phyloP scores from a whole-genome alignment of 2,329 filamentous ascomycete species.

The Colletotrichum cordylinicola region DNA sequence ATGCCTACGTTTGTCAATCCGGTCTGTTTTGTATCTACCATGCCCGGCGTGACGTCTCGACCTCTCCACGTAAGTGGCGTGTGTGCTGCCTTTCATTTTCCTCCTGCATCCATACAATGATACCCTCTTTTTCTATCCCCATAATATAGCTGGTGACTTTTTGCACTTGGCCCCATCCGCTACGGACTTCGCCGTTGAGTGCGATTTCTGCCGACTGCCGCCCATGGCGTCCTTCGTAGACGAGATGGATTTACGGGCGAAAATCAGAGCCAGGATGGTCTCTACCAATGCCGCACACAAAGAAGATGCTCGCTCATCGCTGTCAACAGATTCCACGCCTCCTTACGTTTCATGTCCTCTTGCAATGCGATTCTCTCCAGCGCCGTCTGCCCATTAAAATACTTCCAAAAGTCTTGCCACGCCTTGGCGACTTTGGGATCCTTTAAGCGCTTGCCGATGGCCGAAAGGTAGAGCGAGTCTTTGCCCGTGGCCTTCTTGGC shows the following conservation, averaged over 20 bases:
- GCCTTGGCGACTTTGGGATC: conserved; percentile 65
- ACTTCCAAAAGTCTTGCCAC: conserved; percentile 79
- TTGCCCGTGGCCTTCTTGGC: conserved; percentile 80
- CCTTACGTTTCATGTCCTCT: conserved; percentile 86
- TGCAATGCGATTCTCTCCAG: conserved; percentile 87
- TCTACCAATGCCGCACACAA: conserved; percentile 73
- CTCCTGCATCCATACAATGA: conserved; percentile 15
- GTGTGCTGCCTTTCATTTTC: not conserved
- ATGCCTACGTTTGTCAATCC: not conserved
- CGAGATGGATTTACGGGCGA: not conserved
- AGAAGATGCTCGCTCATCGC: conserved; percentile 73
- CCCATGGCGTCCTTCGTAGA: not conserved
- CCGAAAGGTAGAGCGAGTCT: conserved; percentile 76
- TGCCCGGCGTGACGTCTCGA: not conserved
- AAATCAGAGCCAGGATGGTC: not conserved
- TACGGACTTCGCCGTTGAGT: not conserved
- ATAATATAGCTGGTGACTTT: not conserved
- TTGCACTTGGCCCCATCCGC: not conserved
- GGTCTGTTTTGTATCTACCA: not conserved
- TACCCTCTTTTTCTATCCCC: conserved; percentile 12
- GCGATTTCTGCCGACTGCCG: not conserved
- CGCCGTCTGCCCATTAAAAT: conserved; percentile 86
- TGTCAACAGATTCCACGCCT: conserved; percentile 71
- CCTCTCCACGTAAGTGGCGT: not conserved
- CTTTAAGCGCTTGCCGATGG: conserved; percentile 59